phyloP scores from a whole-genome alignment of 2,329 filamentous ascomycete genomes.

The Leptographium galeiforme region DNA sequence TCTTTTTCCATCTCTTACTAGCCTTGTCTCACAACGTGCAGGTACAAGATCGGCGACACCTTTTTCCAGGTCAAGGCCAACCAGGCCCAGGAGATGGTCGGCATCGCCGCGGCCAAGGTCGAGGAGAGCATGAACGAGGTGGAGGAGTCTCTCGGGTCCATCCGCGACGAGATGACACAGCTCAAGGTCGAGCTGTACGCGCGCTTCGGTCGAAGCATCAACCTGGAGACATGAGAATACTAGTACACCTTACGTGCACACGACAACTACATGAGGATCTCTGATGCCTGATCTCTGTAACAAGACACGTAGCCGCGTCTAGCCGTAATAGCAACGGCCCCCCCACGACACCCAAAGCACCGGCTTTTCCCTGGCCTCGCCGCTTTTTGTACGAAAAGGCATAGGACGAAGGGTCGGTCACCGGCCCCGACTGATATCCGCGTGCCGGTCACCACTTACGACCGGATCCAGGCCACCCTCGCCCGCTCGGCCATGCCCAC shows the following conservation, averaged over 20 bases:
- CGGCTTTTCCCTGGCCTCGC: too few species aligned
- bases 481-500: too few species aligned
- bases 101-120: constrained; percentile 55
- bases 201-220: constrained; percentile 92
- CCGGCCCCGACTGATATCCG: not conserved
- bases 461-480: too few species aligned
- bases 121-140: constrained; percentile 63
- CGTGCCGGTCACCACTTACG: too few species aligned
- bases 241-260: constrained; percentile 6
- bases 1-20: not conserved
- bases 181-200: constrained; percentile 90
- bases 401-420: not conserved
- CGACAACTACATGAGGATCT: too few species aligned
- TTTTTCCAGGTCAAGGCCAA: constrained; percentile 78
- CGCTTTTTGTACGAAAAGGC: not conserved
- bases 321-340: not conserved
- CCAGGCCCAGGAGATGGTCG: constrained; percentile 78
- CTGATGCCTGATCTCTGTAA: too few species aligned
- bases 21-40: constrained; percentile 22
- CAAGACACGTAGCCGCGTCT: too few species aligned
- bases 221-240: constrained; percentile 59
- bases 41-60: constrained; percentile 92
- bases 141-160: constrained; percentile 60
- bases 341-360: not conserved
- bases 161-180: constrained; percentile 77